Evolutionary conservation across 2,329 filamentous ascomycete species (phyloP), one percentile per base, ranked within the genome.

Genomic region (Beauveria brongniartii): DNA sequence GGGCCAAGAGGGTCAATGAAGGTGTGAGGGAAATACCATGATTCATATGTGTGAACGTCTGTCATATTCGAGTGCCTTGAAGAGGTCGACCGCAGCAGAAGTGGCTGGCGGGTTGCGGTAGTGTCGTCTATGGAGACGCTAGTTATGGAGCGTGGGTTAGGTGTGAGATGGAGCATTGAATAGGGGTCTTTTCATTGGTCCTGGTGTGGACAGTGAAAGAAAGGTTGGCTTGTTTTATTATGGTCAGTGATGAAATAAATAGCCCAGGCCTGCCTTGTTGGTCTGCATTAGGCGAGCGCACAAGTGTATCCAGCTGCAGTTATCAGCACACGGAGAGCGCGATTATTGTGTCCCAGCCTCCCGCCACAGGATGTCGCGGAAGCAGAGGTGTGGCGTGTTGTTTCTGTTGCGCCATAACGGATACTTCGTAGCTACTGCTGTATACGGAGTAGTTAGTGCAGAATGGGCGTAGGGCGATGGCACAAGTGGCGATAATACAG

Each of bases 21-120:
- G 48, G 54, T 56, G 43, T 57, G 55, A 57, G 55, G 55, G 44
- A 57, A 57, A 57, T 57, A 57, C 26, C n/a, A 16, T 22, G 16
- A 14, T 46, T 41, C 40, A 3, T 22, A 30, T 28, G 7, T 8
- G 9, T 51, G 26, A 51, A 14, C 34, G 34, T 14, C 34, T 37
- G 34, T 37, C 34, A 37, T 37, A 37, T 37, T 37, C 30, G 30
- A 34, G 10, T 12, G 30, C 30, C 30, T 22, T 28, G 26, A 10
- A 20, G 26, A 30, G 3, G 20, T 28, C 22, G 20, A 24, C 40
- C 41, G 12, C 41, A 55, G 5, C 20, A 44, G 30, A 20, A 40
- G n/a, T 43, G 37, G 52, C 52, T 43, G 52, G 53, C 40, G 12
- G 43, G 53, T 46, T 55, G 40, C 26, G 40, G 26, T 16, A 48